Base-by-base conservation (phyloP, 257 asterid genomes). In the Nicotiana paniculata region DNA sequence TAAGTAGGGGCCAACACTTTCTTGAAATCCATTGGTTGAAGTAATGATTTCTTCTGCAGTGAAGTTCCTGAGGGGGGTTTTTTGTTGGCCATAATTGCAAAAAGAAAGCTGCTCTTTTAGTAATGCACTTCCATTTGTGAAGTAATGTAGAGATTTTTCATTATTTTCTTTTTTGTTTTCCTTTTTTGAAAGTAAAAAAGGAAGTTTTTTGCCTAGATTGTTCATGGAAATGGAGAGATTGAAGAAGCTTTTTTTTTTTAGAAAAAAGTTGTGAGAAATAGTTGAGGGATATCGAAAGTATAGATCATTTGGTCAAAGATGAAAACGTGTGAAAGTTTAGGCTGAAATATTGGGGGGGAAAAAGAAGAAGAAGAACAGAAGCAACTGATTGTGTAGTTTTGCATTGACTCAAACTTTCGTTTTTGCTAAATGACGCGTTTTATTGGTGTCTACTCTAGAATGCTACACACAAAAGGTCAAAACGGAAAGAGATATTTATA, bases 41-140 rank as follows among this genome's bases (percentile, higher is more conserved):
- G 7, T 24, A 8, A 51, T 80, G 37, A 84, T 28, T 48, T 84
- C 82, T 64, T 84, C 64, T n/a, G 54, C 61, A 4, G 78, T 59
- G 82, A 72, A 84, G 68, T 32, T 81, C 3, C 79, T 80, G 2
- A 32, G 58, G n/a, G 86, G 82, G 11, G 43, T 37, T 9, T 72
- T 58, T 24, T 83, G 81, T 21, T n/a, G 39, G 35, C 83, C 72
- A 70, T 84, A 61, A 5, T 62, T 67, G 11, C 77, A 67, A 61
- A 72, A 64, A 16, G 58, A 46, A 79, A 80, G 82, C 32, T 51
- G 77, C 12, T 69, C 84, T 35, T 80, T 69, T 55, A 84, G 69
- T 54, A 81, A 21, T 26, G 13, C 26, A 83, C 84, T 55, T 72
- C 86, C 86, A 32, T 84, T 80, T 75, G 77, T 21, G 30, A 84